Conservation (phyloP, 495 filamentous ascomycete genomes). For the Trichoderma virens region DNA sequence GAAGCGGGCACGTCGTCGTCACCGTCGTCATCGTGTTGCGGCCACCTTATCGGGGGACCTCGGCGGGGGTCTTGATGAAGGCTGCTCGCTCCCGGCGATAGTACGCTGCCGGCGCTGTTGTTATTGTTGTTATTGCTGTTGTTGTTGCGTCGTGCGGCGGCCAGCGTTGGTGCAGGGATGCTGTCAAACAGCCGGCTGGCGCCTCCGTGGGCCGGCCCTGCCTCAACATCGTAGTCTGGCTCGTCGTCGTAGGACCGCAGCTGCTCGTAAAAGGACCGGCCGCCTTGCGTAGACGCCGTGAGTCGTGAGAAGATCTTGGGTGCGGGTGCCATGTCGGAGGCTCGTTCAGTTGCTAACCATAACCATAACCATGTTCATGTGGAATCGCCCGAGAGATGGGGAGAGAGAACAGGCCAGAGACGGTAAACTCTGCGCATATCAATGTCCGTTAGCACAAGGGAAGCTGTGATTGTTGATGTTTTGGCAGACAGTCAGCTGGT, state of each 20-base stretch:
- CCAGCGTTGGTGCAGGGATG: background rate
- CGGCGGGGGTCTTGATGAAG: background rate
- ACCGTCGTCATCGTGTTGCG: slow-evolving; percentile 55
- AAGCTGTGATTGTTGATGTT: no score
- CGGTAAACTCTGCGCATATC: background rate
- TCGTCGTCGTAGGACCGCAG: slow-evolving; percentile 54
- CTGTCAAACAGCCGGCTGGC: background rate
- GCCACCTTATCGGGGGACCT: background rate
- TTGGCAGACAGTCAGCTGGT: background rate
- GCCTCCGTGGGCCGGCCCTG: slow-evolving; percentile 32
- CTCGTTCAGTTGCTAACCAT: background rate
- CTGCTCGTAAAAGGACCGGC: slow-evolving; percentile 63
- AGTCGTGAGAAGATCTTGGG: slow-evolving; percentile 72
- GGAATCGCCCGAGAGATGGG: background rate
- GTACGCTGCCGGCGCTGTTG: background rate
- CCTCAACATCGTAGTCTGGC: slow-evolving; percentile 61
- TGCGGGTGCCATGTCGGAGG: slow-evolving; percentile 55
- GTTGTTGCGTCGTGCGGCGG: background rate
- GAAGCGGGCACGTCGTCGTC: slow-evolving; percentile 92
- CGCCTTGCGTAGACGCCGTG: slow-evolving; percentile 51
- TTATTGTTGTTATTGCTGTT: no score
- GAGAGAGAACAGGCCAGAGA: background rate
- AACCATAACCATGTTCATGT: background rate
- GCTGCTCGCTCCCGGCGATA: background rate
- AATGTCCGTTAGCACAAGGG: background rate